Base-by-base conservation (phyloP, 179 eudicot genomes). In the Patellifolia procumbens region DNA sequence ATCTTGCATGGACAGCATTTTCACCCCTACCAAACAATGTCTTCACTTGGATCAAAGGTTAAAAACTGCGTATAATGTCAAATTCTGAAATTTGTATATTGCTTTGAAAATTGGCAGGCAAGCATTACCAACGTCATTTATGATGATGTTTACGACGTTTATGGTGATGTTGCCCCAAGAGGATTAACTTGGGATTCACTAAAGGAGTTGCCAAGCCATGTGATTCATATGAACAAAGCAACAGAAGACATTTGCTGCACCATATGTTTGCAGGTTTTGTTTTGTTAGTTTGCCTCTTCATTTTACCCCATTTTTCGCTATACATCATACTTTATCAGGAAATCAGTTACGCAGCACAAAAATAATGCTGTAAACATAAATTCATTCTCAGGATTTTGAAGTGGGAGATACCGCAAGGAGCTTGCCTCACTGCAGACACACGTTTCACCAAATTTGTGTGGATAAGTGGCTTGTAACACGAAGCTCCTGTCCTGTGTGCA, bases 401-500 rank as follows among this genome's bases (percentile, higher is more conserved):
- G 81, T 81, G 51, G 91, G 93, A 64, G 91, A 88, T 72, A 75
- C 82, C 13, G 91, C 82, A 7, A 79, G 91, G 79, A 80, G 86
- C 77, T 85, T 89, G 84, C 90, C 93, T 28, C 82, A 51, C 53
- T 89, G 91, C 83, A 78, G 67, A 48, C 93, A 89, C 85, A 80
- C 85, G 35, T 89, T 88, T 60, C 91, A 89, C 87, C 81, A 70
- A 74, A 60, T 75, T 37, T 89, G 93, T 45, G 91, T 89, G 72
- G 93, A 89, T 73, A 83, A 74, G 80, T 89, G 93, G 89, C 91
- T 89, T 26, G 80, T 78, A 24, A 60, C 84, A 79, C 87, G 81
- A 43, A 85, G 84, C 51, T 89, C 91, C 24, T 89, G 91, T 78
- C 93, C 93, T 46, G 78, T 89, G 66, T 89, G 91, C 80, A 80